Evolutionary conservation across 495 filamentous ascomycete genomes (phyloP), one percentile per base, ranked within the genome.

Genomic region (Hypomontagnella monticulosa): DNA sequence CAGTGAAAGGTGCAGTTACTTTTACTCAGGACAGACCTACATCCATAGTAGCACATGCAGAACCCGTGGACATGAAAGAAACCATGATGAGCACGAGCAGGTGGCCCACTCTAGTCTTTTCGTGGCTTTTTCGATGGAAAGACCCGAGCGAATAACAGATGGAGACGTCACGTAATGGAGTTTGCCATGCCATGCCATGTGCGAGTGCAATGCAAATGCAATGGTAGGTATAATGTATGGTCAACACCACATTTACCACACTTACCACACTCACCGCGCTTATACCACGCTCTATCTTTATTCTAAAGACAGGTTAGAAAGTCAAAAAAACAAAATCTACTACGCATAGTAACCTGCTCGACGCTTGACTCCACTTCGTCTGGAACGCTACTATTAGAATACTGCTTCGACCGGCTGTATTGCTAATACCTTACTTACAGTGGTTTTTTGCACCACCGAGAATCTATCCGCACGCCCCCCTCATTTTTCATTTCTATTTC

Each of bases 331-430:
- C 23, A 53, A 30, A 54, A 59, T 32, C 38, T 8, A 60, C 37
- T 46, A 50, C 42, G 38, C 23, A 27, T 27, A 27, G 23, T 27
- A 27, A 27, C 23, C 23, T 27, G 23, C 23, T 27, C 23, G 23
- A 27, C 23, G 2, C 43, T 44, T 19, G 32, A 32, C 58, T 63
- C 66, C 66, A 65, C 56, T 65, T 65, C 55, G 37, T 55, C 57
- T 65, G 61, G 61, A 69, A 69, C 66, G 49, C 23, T 27, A 27
- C 23, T 27, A 27, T 27, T 60, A 64, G 55, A 41, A 27, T 47
- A 48, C 19, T 50, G 27, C 44, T 51, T 57, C 44, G 30, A 42
- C 62, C 67, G 67, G 62, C 57, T 66, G 62, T 70, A 70, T 69
- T 69, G 61, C 49, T 63, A 63, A 63, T 63, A 51, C 55, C 59